These are phyloP conservation scores for Thoreauomyces humboldtii DNA, from an alignment of 192 early-diverging fungal species.

Conservation along the genomic window DNA sequence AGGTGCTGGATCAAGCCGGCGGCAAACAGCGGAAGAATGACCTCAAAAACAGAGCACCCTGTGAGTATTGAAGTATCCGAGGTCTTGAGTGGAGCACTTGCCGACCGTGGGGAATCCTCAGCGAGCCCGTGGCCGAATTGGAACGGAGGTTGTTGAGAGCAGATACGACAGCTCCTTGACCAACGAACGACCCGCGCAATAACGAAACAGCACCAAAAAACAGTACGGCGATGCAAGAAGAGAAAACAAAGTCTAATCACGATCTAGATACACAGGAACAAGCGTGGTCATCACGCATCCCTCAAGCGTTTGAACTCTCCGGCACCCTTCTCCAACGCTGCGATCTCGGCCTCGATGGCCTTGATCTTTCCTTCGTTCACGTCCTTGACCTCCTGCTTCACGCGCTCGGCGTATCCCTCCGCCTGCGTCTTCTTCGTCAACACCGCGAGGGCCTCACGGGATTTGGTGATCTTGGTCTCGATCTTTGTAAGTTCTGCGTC, in stretches of 20 bases:
- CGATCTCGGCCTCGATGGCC: conserved; percentile 74
- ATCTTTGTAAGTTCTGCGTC: conserved; percentile 80
- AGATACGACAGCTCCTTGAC: too few relatives aligned
- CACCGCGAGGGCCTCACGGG: conserved; percentile 50
- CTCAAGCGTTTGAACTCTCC: conserved; percentile 59
- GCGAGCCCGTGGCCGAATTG: too few relatives aligned
- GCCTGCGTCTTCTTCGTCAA: conserved; percentile 62
- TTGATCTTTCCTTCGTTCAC: conserved; percentile 67
- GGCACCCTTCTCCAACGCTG: conserved; percentile 61
- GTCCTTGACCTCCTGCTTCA: conserved; percentile 71
- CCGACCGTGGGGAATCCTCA: too few relatives aligned
- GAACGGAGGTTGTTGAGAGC: too few relatives aligned
- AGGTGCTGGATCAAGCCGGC: too few relatives aligned
- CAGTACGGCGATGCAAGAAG: not conserved
- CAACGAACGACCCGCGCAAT: too few relatives aligned
- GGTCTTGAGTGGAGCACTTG: too few relatives aligned
- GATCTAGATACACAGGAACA: not conserved
- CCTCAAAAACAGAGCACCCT: too few relatives aligned
- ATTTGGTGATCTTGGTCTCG: conserved; percentile 71
- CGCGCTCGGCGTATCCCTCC: conserved; percentile 67
- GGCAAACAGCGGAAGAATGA: too few relatives aligned
- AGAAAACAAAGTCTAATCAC: not conserved
- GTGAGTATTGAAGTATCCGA: too few relatives aligned
- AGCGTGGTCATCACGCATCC: conserved; percentile 28
- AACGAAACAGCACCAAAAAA: not conserved